phyloP scores from a whole-genome alignment of 306 rosid species.

The Adenanthera pavonina region DNA sequence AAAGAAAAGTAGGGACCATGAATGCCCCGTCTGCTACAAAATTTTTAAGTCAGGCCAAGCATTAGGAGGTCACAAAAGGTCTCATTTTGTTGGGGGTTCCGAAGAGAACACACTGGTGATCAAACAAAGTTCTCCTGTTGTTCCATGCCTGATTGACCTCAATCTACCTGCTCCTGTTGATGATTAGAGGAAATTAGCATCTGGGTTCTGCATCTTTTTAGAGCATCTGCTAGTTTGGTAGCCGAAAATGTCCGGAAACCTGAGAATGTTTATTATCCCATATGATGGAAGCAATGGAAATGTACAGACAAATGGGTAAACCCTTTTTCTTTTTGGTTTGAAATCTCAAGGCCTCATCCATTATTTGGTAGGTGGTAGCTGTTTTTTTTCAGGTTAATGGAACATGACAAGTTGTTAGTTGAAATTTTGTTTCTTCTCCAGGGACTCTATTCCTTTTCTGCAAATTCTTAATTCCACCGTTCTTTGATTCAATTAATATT shows the following conservation, averaged over 20 bases:
- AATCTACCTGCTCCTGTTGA: slow-evolving; percentile 89
- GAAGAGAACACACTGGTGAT: slow-evolving; percentile 64
- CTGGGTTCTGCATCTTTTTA: slow-evolving; percentile 38
- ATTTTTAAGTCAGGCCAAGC: slow-evolving; percentile 92
- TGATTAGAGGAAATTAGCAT: slow-evolving; percentile 53
- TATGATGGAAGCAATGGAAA: slow-evolving; percentile 50
- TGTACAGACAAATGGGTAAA: slow-evolving; percentile 56
- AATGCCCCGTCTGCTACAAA: slow-evolving; percentile 86
- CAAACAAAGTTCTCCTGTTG: slow-evolving; percentile 47
- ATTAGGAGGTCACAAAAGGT: slow-evolving; percentile 96
- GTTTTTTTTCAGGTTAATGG: slow-evolving; percentile 49
- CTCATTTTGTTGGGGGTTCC: slow-evolving; percentile 84
- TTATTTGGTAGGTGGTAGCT: slow-evolving; percentile 47
- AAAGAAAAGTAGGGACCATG: slow-evolving; percentile 77
- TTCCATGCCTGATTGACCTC: slow-evolving; percentile 75
- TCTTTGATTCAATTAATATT: slow-evolving; percentile 15
- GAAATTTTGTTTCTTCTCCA: slow-evolving; percentile 15
- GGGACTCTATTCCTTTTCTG: neutral
- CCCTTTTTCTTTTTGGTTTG: slow-evolving; percentile 19
- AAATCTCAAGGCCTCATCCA: slow-evolving; percentile 43
- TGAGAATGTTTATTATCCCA: slow-evolving; percentile 42
- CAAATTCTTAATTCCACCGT: neutral
- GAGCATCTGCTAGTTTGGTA: slow-evolving; percentile 31
- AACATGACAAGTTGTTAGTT: slow-evolving; percentile 35
- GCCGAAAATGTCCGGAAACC: slow-evolving; percentile 39